phyloP scores from a whole-genome alignment of 176 grass and related monocot species.

The Guadua angustifolia region DNA sequence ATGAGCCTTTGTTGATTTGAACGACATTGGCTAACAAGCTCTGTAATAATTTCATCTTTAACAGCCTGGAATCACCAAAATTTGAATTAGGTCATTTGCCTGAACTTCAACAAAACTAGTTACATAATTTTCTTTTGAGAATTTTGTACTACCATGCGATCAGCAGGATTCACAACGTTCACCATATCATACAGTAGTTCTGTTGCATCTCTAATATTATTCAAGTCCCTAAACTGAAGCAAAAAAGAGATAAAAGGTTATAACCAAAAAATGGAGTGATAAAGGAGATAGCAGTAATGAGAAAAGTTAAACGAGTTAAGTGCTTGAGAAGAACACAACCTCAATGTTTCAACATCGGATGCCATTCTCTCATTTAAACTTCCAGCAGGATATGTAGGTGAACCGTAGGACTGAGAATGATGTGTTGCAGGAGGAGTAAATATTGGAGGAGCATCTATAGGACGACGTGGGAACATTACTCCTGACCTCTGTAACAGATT shows the following conservation, averaged over 20 bases:
- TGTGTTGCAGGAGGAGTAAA: constrained; percentile 73
- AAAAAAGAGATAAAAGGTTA: constrained; percentile 17
- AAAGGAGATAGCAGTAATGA: background rate
- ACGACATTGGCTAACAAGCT: constrained; percentile 75
- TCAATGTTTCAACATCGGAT: constrained; percentile 64
- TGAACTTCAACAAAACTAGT: constrained; percentile 26
- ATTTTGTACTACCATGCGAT: constrained; percentile 55
- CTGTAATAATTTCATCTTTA: constrained; percentile 84
- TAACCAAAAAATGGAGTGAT: background rate
- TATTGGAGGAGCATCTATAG: constrained; percentile 76
- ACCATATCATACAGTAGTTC: constrained; percentile 91
- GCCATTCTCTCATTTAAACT: constrained; percentile 58
- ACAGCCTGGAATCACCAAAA: constrained; percentile 51
- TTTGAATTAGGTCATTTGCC: constrained; percentile 29
- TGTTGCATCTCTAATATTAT: constrained; percentile 69
- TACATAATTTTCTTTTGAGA: constrained; percentile 22
- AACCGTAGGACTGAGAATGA: constrained; percentile 51
- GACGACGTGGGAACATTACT: constrained; percentile 73
- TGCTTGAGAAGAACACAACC: constrained; percentile 48
- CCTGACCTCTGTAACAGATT: constrained; percentile 72
- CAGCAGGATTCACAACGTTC: constrained; percentile 74
- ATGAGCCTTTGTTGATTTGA: constrained; percentile 82
- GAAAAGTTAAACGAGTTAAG: background rate
- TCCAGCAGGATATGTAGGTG: constrained; percentile 57
- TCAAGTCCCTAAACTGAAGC: constrained; percentile 73